Base-by-base conservation (phyloP, 2,329 filamentous ascomycete genomes). In the Neonectria hederae region DNA sequence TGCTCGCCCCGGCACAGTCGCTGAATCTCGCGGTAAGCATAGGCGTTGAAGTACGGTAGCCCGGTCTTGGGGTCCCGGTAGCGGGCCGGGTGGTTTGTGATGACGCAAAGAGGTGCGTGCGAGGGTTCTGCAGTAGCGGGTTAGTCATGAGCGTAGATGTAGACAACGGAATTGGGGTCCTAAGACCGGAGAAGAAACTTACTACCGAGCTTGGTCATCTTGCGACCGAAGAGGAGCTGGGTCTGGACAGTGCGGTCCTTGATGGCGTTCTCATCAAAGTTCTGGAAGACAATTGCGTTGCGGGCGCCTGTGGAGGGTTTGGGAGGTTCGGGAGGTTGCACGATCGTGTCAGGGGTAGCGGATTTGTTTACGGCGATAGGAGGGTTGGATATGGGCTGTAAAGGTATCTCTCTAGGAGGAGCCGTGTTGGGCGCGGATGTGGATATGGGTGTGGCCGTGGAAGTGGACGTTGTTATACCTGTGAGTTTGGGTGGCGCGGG, bases 11-110 rank as follows among this genome's bases (percentile, higher is more conserved):
- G 86, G 56, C 88, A 81, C 14, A 97, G 84, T 59, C 90, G 88
- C 73, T 92, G 90, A 49, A 98, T 91, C 77, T 97, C 90, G 72
- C 89, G 89, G 80, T 94, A 97, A 0, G 94, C 94, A 66, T 90
- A 87, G 46, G 88, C 83, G 76, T 95, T 95, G 67, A 88, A 86
- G 79, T 95, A 99, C 1, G 90, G 88, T 17, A 98, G 84, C 0
- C 92, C 92, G 0, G 95, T 98, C 70, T 87, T 86, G 0, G 94
- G 93, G 77, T 99, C 96, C 24, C 90, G 87, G 78, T 97, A 98
- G 59, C 89, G 89, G 13, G 95, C 96, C 5, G 90, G 88, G 57
- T 90, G 87, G 73, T 90, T 91, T 1, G 93, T 97, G 75, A 98
- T 94, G 53, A 90, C 90, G 77, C 96, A 99, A 32, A 90, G 82